Percentiles rank a stretch among this genome's conserved stretches.
Conservation (phyloP, 441 rosid genomes). For the Hypseocharis bilobata region DNA sequence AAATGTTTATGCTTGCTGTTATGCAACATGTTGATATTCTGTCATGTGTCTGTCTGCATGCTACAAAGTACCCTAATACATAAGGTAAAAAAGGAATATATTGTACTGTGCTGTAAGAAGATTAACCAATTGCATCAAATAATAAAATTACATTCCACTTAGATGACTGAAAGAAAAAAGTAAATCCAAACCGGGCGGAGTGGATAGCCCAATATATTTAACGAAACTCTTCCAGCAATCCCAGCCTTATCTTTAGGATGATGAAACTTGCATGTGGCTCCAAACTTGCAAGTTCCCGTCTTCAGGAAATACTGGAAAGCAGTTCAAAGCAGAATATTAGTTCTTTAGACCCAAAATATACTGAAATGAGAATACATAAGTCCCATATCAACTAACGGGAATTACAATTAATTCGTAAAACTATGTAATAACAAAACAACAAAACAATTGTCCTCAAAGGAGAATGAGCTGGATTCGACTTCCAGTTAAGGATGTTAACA, state of each 20-base stretch:
- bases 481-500: not conserved
- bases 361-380: not conserved
- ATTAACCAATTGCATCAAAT: constrained; percentile 1
- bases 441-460: not conserved
- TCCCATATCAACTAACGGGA: not conserved
- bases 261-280: constrained; percentile 98
- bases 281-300: constrained; percentile 99
- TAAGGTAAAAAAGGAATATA: not conserved
- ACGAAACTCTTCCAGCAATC: constrained; percentile 73
- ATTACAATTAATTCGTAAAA: not conserved
- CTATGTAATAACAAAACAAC: not conserved
- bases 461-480: not conserved
- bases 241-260: constrained; percentile 99
- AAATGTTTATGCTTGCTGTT: not conserved
- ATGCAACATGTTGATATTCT: not conserved
- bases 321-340: constrained; percentile 23
- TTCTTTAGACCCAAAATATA: not conserved
- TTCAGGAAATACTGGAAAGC: constrained; percentile 67
- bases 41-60: constrained; percentile 1
- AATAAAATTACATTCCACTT: not conserved
- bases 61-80: not conserved
- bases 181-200: constrained; percentile 62
- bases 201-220: constrained; percentile 88
- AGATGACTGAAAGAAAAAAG: constrained; percentile 8
- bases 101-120: not conserved